Base-by-base conservation (phyloP, 2,329 filamentous ascomycete species). In the Dothistroma pini region DNA sequence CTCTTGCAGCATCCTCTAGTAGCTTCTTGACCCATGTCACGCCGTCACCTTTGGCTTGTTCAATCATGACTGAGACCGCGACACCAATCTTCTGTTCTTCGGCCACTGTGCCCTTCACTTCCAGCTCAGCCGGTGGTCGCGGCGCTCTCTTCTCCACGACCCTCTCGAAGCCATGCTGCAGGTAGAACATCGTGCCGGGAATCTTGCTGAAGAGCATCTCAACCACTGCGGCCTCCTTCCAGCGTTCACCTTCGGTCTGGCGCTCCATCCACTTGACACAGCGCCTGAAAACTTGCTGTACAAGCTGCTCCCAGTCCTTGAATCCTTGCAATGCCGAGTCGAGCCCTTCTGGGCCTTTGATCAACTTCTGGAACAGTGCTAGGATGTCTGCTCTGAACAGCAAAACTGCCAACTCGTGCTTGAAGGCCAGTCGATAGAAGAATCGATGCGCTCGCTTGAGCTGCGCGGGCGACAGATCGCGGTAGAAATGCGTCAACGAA, bases 141-240 rank as follows among this genome's bases (percentile, higher is more conserved):
- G 87, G 84, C 49, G 86, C 83, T n/a, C 82, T 80, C 21, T 83
- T 83, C 25, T 87, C 74, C 0, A 88, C 85, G 66, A 93, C 91
- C 71, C 88, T 90, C 70, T 97, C 92, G 68, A 91, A 89, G 0
- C 95, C 95, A 70, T 93, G 92, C 72, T 97, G 93, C 5, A 99
- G 83, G 72, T 91, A 97, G 75, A 90, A 91, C 0, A 91, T 84
- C 0, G 91, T 96, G 51, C 85, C 84, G 56, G 87, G 88, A 60
- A 92, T 89, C 75, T 99, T 99, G 75, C 90, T 96, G 76, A 99
- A 99, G 14, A 99, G 81, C 82, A 99, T 86, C 76, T 99, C 95
- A 0, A 96, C 88, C 54, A 96, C 83, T 47, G 97, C 80, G 32
- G 72, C 66, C 64, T 93, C 90, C 0, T 92, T 92, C 49, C 92